Percentiles rank a stretch among this genome's conserved stretches.
These are phyloP conservation scores for Artemisia annua DNA, from an alignment of 129 eudicot species.

Conservation along the genomic window DNA sequence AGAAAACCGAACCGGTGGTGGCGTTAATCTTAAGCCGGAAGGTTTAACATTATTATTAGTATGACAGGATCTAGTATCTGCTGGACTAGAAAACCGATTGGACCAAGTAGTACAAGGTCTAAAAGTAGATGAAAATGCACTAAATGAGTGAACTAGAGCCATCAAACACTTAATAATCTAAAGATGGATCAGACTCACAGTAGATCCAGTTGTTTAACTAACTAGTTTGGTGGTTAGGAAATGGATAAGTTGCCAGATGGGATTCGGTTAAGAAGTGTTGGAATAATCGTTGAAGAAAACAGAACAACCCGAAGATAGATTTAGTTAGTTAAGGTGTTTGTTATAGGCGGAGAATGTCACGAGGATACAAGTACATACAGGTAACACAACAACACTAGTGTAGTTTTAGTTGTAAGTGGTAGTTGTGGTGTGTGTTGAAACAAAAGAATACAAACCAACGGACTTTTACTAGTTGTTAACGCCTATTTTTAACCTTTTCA, in stretches of 20 bases:
- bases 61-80: conserved; percentile 25
- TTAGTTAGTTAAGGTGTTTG: not conserved
- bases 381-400: conserved; percentile 17
- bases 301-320: not conserved
- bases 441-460: conserved; percentile 4
- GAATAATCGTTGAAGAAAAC: not conserved
- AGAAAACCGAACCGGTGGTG: not conserved
- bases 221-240: too few species aligned
- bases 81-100: conserved; percentile 22
- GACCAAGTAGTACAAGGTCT: conserved; percentile 32
- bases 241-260: too few species aligned
- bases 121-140: conserved; percentile 11
- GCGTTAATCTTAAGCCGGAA: conserved; percentile 20
- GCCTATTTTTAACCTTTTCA: conserved; percentile 2
- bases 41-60: conserved; percentile 14
- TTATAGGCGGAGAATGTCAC: conserved; percentile 26
- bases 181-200: too few species aligned
- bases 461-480: conserved; percentile 28
- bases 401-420: too few species aligned
- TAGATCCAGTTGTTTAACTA: too few species aligned
- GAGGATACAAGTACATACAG: too few species aligned
- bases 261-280: not conserved
- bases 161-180: not conserved
- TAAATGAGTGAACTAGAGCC: conserved; percentile 36
- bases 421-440: not conserved